Base-by-base conservation (phyloP, 2,329 filamentous ascomycete genomes). In the Torrubiella hemipterigena region DNA sequence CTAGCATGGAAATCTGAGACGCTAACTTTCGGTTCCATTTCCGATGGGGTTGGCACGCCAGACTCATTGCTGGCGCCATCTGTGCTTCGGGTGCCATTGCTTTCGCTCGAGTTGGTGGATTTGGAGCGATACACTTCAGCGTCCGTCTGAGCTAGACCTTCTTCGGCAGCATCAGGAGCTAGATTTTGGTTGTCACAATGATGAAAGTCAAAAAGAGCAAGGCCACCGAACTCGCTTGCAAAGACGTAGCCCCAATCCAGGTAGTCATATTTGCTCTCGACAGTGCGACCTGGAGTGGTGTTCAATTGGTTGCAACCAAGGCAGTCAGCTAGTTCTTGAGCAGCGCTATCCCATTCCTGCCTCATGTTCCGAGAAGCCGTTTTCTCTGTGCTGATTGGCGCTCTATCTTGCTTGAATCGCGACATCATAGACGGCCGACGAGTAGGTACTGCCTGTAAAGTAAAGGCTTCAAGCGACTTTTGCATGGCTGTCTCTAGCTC, bases 261-360 rank as follows among this genome's bases (percentile, higher is more conserved):
- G 16, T 18, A 30, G 13, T 11, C 27, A 8, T 28, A 11, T n/a
- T 30, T 33, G 7, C 45, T 46, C n/a, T 49, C 42, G 17, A 46
- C 43, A 2, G 48, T 34, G 10, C 42, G 40, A n/a, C n/a, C n/a
- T n/a, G n/a, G n/a, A n/a, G n/a, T n/a, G n/a, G n/a, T n/a, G n/a
- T n/a, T n/a, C n/a, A n/a, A n/a, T 22, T 47, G 47, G 21, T 61
- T 61, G 24, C 55, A 50, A 33, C 53, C 48, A 13, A 59, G 40
- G 27, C 60, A 46, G 14, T 43, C 46, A 18, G 51, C 44, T 29
- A 59, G 42, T 13, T 52, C 47, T 10, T 43, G 43, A 6, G 51
- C 47, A 2, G 51, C 49, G 13, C 48, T 42, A 15, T 58, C 56
- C 58, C 58, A 61, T 21, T 59, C 55, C 17, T 49, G 51, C 34